phyloP scores from a whole-genome alignment of 352 stramenopile species.

The Phytophthora vignae region DNA sequence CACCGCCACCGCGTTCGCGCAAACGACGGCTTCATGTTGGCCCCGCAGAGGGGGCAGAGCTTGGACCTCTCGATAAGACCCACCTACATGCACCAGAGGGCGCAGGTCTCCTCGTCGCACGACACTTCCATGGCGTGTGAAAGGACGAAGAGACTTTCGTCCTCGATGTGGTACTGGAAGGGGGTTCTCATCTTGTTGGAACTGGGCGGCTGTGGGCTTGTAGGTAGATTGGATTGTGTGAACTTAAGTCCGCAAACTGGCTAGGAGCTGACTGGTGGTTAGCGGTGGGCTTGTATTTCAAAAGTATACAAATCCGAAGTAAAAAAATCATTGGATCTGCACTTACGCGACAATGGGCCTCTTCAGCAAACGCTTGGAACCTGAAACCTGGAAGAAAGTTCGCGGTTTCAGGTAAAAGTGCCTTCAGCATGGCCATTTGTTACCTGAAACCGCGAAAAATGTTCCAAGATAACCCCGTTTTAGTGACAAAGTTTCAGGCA shows the following conservation, averaged over 20 bases:
- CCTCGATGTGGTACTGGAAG: constrained; percentile 6
- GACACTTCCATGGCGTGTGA: neutral
- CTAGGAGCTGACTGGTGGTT: too few species aligned
- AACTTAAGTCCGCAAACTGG: neutral
- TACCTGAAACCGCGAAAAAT: too few species aligned
- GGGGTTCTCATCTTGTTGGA: neutral
- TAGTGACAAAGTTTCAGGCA: too few species aligned
- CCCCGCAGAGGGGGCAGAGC: neutral
- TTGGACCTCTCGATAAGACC: constrained; percentile 5
- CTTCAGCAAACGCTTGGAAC: too few species aligned
- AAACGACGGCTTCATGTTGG: neutral
- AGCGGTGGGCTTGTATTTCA: too few species aligned
- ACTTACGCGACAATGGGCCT: too few species aligned
- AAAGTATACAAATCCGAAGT: too few species aligned
- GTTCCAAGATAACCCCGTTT: too few species aligned
- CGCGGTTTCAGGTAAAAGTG: too few species aligned
- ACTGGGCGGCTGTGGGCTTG: neutral
- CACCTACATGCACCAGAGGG: constrained; percentile 7
- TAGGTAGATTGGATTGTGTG: neutral
- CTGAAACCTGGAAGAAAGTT: too few species aligned
- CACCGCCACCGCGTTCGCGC: neutral
- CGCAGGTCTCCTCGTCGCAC: constrained; percentile 1
- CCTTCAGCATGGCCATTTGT: too few species aligned
- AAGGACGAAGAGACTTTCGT: neutral
- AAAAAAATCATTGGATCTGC: too few species aligned